These are phyloP conservation scores for Daldinia sp. DNA, from an alignment of 2,329 filamentous ascomycete genomes.

Conservation along the genomic window DNA sequence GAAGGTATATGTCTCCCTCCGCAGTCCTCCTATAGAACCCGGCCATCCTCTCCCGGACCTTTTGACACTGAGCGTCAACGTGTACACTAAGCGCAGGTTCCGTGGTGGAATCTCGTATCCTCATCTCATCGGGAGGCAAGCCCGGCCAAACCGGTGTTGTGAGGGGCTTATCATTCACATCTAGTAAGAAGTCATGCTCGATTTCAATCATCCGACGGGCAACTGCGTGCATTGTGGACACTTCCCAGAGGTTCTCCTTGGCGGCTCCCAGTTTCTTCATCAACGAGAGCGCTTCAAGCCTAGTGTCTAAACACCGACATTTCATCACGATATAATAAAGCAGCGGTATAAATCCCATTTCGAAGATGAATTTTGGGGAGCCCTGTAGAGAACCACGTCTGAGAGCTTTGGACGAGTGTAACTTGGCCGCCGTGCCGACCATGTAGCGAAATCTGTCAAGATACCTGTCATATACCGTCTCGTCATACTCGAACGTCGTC, in stretches of 20 bases:
- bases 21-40: slow-evolving; percentile 45
- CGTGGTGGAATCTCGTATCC: slow-evolving; percentile 46
- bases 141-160: slow-evolving; percentile 40
- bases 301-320: slow-evolving; percentile 55
- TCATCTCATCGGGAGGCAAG: slow-evolving; percentile 47
- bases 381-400: not conserved
- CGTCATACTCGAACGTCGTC: slow-evolving; percentile 48
- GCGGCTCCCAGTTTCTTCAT: slow-evolving; percentile 50
- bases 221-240: slow-evolving; percentile 49
- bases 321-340: slow-evolving; percentile 56
- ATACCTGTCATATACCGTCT: slow-evolving; percentile 54
- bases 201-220: slow-evolving; percentile 54
- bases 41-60: slow-evolving; percentile 37
- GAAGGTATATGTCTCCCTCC: slow-evolving; percentile 44
- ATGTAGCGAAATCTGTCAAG: slow-evolving; percentile 51
- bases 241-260: slow-evolving; percentile 56
- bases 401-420: slow-evolving; percentile 29
- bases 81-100: slow-evolving; percentile 22
- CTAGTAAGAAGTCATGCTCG: slow-evolving; percentile 54
- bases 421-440: slow-evolving; percentile 45
- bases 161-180: slow-evolving; percentile 37
- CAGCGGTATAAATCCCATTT: slow-evolving; percentile 56
- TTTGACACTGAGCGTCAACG: slow-evolving; percentile 31
- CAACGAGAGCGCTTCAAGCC: slow-evolving; percentile 52
- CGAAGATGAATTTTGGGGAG: slow-evolving; percentile 55